Evolutionary conservation across 1,139 yeast species (phyloP).

Genomic region (Zhuliangozyma parablackwelliae): DNA sequence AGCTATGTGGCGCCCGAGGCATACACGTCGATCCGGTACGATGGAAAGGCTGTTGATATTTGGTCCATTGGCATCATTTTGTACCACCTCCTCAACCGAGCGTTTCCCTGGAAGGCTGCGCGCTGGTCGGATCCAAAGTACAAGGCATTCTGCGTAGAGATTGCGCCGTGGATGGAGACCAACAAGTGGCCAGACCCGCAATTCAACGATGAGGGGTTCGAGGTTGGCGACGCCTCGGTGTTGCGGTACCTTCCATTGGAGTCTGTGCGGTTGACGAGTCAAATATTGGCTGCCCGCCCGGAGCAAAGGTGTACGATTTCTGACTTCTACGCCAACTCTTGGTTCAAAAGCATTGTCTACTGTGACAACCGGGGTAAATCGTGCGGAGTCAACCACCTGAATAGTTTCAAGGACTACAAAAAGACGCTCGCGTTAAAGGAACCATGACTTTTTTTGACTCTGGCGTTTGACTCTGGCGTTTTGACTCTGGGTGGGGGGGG

Average conservation of each 20-base stretch:
- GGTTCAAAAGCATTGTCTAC: conserved; percentile 13
- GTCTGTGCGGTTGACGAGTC: conserved; percentile 10
- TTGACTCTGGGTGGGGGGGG: conserved; percentile 1
- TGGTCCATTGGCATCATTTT: conserved; percentile 50
- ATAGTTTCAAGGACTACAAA: not conserved
- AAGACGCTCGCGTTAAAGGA: not conserved
- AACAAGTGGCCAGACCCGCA: conserved; percentile 2
- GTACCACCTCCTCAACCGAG: conserved; percentile 23
- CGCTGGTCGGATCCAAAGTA: conserved; percentile 15
- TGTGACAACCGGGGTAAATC: conserved; percentile 9
- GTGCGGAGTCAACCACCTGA: conserved; percentile 14
- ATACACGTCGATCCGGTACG: conserved; percentile 28
- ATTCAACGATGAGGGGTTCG: conserved; percentile 2
- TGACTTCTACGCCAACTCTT: conserved; percentile 11
- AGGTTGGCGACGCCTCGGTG: conserved; percentile 7
- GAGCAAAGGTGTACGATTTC: conserved; percentile 11
- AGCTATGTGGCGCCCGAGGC: conserved; percentile 48
- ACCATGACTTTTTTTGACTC: not conserved
- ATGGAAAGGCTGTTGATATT: conserved; percentile 39
- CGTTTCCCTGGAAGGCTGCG: conserved; percentile 38
- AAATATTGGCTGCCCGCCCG: conserved; percentile 16
- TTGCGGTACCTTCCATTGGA: conserved; percentile 8
- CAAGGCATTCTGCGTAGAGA: conserved; percentile 7
- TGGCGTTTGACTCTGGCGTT: not conserved
- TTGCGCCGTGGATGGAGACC: not conserved